Evolutionary conservation across 1,139 yeast genomes (phyloP), one percentile per base, ranked within the genome.

Genomic region (Martiniozyma asiatica): DNA sequence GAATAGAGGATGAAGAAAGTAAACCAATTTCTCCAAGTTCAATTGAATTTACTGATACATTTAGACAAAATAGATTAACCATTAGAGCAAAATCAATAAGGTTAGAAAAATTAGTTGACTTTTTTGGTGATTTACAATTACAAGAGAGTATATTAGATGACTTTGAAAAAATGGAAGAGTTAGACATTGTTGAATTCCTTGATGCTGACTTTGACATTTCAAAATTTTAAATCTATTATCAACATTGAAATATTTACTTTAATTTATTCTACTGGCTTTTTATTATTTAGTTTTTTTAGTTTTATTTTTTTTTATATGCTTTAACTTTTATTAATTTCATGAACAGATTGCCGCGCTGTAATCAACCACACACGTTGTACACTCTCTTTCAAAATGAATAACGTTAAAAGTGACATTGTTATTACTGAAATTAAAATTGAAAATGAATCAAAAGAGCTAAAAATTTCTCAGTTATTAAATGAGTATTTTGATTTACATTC

Each of bases 51-150:
- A n/a, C n/a, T n/a, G n/a, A n/a, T n/a, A n/a, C 19, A 10, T 25
- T 14, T 6, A 25, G 27, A n/a, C n/a, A n/a, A 23, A 5, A 23
- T 17, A 8, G 25, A 13, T 9, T 17, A 22, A n/a, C 12, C 19
- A 9, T n/a, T 29, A 12, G 11, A 10, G 9, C 6, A 10, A n/a
- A 11, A 20, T 19, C n/a, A 24, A 22, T 22, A n/a, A 8, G 9
- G 14, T 14, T 13, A 8, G 22, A 27, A 5, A 14, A 18, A 14
- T 22, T 21, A 10, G 12, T 22, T n/a, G 38, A 35, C 22, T 35
- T 35, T 16, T 35, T 35, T 17, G 32, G 32, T 3, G 38, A 35
- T 23, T 16, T 35, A 14, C 20, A 23, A 3, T 12, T 35, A 8
- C 25, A 28, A n/a, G 26, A 25, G 7, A 19, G 24, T 17, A 10